phyloP scores from a whole-genome alignment of 78 protist species.

The Bigelowiella natans region DNA sequence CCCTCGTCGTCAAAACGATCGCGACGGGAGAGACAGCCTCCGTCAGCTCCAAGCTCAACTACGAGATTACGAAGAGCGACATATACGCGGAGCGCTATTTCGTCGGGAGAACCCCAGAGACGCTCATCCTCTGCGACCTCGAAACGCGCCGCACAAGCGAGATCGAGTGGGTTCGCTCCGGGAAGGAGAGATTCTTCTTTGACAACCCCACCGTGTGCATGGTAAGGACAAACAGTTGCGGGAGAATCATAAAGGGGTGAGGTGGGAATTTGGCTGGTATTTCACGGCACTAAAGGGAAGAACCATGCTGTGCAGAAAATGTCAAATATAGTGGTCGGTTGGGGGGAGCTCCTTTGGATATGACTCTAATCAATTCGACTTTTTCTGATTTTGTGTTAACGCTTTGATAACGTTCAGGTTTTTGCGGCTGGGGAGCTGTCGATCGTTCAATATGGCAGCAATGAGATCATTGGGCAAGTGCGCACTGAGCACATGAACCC shows the following conservation, averaged over 20 bases:
- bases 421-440: constrained; percentile 68
- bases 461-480: constrained; percentile 40
- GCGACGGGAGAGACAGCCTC: constrained; percentile 34
- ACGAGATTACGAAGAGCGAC: constrained; percentile 55
- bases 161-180: neutral
- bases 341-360: no score
- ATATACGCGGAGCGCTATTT: constrained; percentile 54
- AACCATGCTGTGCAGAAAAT: no score
- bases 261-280: no score
- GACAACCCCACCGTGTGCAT: constrained; percentile 45
- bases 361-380: no score
- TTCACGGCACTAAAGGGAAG: no score
- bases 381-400: no score
- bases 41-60: constrained; percentile 47
- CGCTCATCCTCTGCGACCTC: constrained; percentile 62
- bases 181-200: constrained; percentile 57
- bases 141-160: neutral
- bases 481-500: constrained; percentile 61
- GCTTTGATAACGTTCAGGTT: no score
- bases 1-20: constrained; percentile 58
- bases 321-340: no score
- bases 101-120: constrained; percentile 50
- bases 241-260: neutral
- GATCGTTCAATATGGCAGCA: constrained; percentile 65
- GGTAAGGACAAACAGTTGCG: neutral